Evolutionary conservation across 2,329 filamentous ascomycete genomes (phyloP), one percentile per base, ranked within the genome.

Genomic region (Thielaviopsis euricoi): DNA sequence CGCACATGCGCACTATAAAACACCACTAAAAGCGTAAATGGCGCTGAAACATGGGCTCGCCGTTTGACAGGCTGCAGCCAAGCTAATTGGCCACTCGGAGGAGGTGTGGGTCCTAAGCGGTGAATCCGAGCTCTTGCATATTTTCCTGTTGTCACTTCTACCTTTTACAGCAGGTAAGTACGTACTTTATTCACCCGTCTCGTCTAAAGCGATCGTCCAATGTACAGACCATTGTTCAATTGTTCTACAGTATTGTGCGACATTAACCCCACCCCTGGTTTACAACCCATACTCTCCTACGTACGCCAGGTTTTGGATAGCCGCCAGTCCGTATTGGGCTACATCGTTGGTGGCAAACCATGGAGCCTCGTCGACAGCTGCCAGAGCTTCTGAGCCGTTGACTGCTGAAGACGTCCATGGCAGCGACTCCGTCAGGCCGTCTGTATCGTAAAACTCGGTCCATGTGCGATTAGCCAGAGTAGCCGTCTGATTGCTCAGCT

Each of bases 311-410:
- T 79, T 75, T 63, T 79, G 75, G 59, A 83, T 81, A 0, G 73
- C 77, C 1, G 77, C 75, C 54, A 82, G 62, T 0, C 79, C 79
- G 65, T 81, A 83, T 60, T 78, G 70, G 0, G 79, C 77, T 6
- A 74, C 71, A 49, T 76, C 76, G 62, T 82, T 82, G 0, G 79
- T 81, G 1, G 73, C 71, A 0, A 83, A 63, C 79, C 79, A 83
- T 0, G 69, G 65, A 0, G 78, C 79, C 66, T 83, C 79, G 19
- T 80, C 74, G 0, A 80, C 71, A 0, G 74, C 70, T 1, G 69
- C 64, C 10, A 81, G 62, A 1, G 75, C 74, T 4, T 67, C 66
- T 48, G 73, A 73, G 0, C 73, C 74, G 10, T 68, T 67, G 1
- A 81, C 62, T 19, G 67, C 70, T 2, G 69, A 71, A 3, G 62